Conservation (phyloP, 2,329 filamentous ascomycete species). For the Phaeosphaeria sp. region DNA sequence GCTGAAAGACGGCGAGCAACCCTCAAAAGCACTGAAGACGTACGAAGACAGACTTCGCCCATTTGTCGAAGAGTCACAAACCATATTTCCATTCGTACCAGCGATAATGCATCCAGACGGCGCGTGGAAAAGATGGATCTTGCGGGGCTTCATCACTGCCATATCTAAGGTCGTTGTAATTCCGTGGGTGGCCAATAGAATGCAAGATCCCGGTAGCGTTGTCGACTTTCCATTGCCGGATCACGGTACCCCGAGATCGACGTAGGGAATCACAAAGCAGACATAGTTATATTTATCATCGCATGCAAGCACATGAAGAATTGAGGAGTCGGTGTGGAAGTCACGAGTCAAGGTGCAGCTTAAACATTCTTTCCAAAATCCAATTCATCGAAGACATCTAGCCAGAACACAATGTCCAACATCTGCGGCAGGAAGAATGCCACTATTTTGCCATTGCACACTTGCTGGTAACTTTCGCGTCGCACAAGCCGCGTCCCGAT, state of each 20-base stretch:
- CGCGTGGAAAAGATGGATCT: constrained; percentile 30
- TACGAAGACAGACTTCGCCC: constrained; percentile 32
- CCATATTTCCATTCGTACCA: constrained; percentile 32
- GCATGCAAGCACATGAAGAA: no score
- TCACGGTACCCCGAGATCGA: background rate
- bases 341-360: no score
- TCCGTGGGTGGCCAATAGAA: background rate
- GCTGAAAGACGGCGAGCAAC: constrained; percentile 15
- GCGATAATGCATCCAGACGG: constrained; percentile 27
- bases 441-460: background rate
- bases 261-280: background rate
- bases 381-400: background rate
- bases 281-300: no score
- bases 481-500: background rate
- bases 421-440: background rate
- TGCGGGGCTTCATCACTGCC: constrained; percentile 13
- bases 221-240: background rate
- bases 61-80: constrained; percentile 34
- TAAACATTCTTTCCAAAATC: no score
- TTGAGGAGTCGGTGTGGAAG: no score
- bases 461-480: background rate
- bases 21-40: constrained; percentile 21
- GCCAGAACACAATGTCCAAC: background rate
- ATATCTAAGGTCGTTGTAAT: constrained; percentile 10
- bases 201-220: background rate